phyloP scores from a whole-genome alignment of 2,329 filamentous ascomycete species.

The Pezicula radicicola region DNA sequence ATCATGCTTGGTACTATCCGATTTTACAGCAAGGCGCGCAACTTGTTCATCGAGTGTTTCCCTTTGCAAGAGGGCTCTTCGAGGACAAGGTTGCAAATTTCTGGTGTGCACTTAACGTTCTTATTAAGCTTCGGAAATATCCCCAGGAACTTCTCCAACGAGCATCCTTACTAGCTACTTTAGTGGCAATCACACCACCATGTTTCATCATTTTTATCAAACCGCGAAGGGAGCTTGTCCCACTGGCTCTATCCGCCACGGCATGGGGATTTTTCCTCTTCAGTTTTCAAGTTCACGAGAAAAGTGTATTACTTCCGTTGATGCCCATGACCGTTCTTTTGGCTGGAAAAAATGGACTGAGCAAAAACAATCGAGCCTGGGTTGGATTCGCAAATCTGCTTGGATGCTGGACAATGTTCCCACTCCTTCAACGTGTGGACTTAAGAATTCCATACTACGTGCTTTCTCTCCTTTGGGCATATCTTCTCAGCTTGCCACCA shows the following conservation, averaged over 20 bases:
- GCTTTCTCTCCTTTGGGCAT: slow-evolving; percentile 84
- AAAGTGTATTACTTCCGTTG: slow-evolving; percentile 88
- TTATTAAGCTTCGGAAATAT: slow-evolving; percentile 81
- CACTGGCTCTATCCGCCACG: slow-evolving; percentile 75
- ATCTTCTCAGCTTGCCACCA: slow-evolving; percentile 83
- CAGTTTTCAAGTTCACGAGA: slow-evolving; percentile 97
- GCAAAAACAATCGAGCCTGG: slow-evolving; percentile 78
- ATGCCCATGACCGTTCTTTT: slow-evolving; percentile 91
- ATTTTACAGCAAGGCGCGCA: slow-evolving; percentile 77
- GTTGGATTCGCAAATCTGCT: slow-evolving; percentile 93
- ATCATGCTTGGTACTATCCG: slow-evolving; percentile 69
- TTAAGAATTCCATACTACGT: slow-evolving; percentile 82
- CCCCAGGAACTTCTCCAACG: slow-evolving; percentile 70
- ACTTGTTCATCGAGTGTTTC: slow-evolving; percentile 88
- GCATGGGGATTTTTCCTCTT: slow-evolving; percentile 98
- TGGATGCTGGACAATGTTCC: slow-evolving; percentile 91
- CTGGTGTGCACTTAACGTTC: slow-evolving; percentile 89
- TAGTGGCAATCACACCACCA: slow-evolving; percentile 73
- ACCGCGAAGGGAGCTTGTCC: slow-evolving; percentile 74
- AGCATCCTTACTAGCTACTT: slow-evolving; percentile 70
- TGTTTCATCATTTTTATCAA: slow-evolving; percentile 77
- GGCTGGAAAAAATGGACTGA: slow-evolving; percentile 73
- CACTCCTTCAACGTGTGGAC: slow-evolving; percentile 81
- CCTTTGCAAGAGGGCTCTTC: slow-evolving; percentile 91
- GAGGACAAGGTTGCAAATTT: slow-evolving; percentile 99